A percentile compares a stretch with the other conserved stretches of the same genome.
These are phyloP conservation scores for Agapanthus africanus DNA, from an alignment of 106 monocot species.

Conservation along the genomic window DNA sequence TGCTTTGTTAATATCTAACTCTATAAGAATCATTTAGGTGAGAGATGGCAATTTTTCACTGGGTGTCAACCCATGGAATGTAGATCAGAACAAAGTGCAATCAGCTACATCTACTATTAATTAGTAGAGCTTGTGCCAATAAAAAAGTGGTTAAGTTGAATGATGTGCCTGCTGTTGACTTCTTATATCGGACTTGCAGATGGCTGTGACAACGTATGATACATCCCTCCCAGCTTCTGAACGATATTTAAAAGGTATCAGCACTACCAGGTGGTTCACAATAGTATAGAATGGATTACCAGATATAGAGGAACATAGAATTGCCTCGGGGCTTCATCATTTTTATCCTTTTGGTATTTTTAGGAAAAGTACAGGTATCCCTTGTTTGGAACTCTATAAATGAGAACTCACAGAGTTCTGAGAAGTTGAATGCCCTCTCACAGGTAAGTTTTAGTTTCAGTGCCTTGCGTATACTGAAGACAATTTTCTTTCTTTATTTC, in stretches of 20 bases:
- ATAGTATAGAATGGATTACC: neutral
- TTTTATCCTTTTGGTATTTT: neutral
- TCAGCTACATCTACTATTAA: neutral
- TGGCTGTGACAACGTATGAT: slow-evolving; percentile 88
- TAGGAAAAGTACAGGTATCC: slow-evolving; percentile 84
- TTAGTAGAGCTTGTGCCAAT: neutral
- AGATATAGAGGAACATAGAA: neutral
- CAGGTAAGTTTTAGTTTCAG: slow-evolving; percentile 36
- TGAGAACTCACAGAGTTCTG: slow-evolving; percentile 55
- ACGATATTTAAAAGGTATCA: slow-evolving; percentile 67
- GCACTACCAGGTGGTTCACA: neutral
- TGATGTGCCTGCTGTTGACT: neutral
- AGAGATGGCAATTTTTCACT: neutral
- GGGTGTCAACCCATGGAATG: neutral
- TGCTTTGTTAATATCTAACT: neutral
- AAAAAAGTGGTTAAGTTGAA: neutral
- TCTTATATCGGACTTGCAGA: slow-evolving; percentile 36
- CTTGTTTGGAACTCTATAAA: slow-evolving; percentile 97
- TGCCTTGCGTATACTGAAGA: neutral
- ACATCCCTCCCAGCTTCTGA: slow-evolving; percentile 72
- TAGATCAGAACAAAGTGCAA: neutral
- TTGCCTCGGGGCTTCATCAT: neutral
- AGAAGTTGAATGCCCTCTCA: slow-evolving; percentile 70
- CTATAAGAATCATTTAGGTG: neutral
- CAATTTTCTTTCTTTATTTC: neutral